phyloP scores from a whole-genome alignment of 2,329 filamentous ascomycete species.

The Clarireedia hainanense region DNA sequence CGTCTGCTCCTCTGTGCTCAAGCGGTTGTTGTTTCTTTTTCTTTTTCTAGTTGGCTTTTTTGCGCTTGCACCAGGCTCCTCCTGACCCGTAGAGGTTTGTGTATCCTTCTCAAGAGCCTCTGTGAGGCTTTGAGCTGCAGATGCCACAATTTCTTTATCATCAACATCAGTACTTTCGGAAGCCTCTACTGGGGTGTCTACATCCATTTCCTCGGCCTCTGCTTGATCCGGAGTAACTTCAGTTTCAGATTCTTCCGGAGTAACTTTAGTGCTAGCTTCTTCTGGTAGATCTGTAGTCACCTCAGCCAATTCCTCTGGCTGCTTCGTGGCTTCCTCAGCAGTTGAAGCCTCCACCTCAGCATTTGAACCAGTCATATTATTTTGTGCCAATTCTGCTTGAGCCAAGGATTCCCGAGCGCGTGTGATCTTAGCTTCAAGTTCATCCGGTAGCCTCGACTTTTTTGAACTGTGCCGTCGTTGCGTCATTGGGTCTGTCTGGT shows the following conservation, averaged over 20 bases:
- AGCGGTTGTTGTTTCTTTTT: conserved; percentile 20
- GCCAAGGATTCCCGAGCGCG: not conserved
- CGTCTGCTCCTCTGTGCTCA: conserved; percentile 6
- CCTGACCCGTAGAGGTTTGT: conserved; percentile 4
- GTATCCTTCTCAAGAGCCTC: not conserved
- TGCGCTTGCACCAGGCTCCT: not conserved
- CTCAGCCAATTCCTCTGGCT: too few relatives aligned
- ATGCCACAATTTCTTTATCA: not conserved
- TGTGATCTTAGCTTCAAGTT: not conserved
- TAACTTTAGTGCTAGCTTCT: too few relatives aligned
- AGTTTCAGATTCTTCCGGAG: not conserved
- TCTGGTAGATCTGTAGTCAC: too few relatives aligned
- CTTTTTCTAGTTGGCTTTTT: conserved; percentile 17
- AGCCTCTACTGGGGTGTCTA: not conserved
- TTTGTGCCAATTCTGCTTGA: not conserved
- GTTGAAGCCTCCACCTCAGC: not conserved
- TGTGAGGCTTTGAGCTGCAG: not conserved
- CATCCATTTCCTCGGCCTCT: not conserved
- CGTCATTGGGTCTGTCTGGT: too few relatives aligned
- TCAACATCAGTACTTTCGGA: not conserved
- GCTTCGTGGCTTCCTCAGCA: not conserved
- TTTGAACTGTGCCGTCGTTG: too few relatives aligned
- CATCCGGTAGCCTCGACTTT: too few relatives aligned
- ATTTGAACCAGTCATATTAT: not conserved
- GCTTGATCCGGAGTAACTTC: not conserved